Base-by-base conservation (phyloP, 2,329 filamentous ascomycete genomes). In the Westerdykella ornata region DNA sequence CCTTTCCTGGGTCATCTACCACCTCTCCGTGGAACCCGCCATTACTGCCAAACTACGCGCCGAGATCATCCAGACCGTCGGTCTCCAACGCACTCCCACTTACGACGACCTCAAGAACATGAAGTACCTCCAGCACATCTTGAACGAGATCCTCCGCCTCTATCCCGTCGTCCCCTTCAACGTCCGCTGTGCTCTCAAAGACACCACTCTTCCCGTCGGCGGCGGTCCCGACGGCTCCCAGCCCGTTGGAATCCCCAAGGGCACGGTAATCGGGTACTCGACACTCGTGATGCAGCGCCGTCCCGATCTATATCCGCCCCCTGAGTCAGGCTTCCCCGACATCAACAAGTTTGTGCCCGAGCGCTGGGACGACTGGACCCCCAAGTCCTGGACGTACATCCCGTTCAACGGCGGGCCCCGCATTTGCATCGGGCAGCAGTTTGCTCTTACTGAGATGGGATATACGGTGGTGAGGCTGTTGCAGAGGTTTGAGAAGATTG, bases 51-150 rank as follows among this genome's bases (percentile, higher is more conserved):
- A 80, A 60, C 73, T 96, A 38, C 80, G 88, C 17, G 66, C 70
- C 17, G 88, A 95, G 65, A 88, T 95, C 56, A 63, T 81, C 18
- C 61, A 74, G 1, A 71, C 72, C 0, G 76, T 95, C 4, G 88
- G 88, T 1, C 63, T 75, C 5, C 69, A 78, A 12, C 67, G 73
- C 5, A 68, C 72, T 3, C 72, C 71, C 8, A 88, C 83, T 0
- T 95, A 94, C 63, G 75, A 79, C 11, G 78, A 95, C 59, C 74
- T 95, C 44, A 95, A 94, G 72, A 75, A 75, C 50, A 94, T 95
- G 88, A 83, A 84, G 55, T 95, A 90, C 62, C 77, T 64, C 5
- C 56, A 60, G 33, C 58, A 65, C 43, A 54, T 64, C 22, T 35
- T 66, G 1, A 63, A 65, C 46, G 61, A 64, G 35, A 57, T 56